A percentile compares a stretch with the other conserved stretches of the same genome.
Conservation (phyloP, 495 filamentous ascomycete genomes). For the Penicillium turbatum region DNA sequence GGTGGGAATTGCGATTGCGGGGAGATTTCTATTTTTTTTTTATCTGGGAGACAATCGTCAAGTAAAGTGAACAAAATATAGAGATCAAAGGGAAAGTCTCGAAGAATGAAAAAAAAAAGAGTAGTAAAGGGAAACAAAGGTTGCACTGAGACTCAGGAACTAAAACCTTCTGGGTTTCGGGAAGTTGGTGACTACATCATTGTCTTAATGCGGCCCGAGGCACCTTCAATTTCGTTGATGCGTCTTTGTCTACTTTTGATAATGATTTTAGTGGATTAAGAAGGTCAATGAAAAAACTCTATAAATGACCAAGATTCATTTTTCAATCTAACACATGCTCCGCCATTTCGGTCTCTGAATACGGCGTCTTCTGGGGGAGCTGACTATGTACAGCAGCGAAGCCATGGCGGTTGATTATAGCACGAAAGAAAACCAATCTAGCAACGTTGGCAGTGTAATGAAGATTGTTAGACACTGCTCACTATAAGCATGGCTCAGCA, state of each 20-base stretch:
- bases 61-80: not conserved
- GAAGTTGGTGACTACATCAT: conserved; percentile 16
- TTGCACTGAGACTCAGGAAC: not conserved
- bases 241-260: no score
- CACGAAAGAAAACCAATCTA: conserved; percentile 17
- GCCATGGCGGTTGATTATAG: conserved; percentile 31
- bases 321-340: conserved; percentile 7
- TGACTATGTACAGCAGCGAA: conserved; percentile 39
- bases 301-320: not conserved
- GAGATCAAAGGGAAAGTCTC: not conserved
- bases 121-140: not conserved
- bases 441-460: conserved; percentile 5
- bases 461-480: conserved; percentile 18
- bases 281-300: no score
- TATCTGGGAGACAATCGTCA: not conserved
- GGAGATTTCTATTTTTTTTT: conserved; percentile 19
- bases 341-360: conserved; percentile 14
- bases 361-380: conserved; percentile 13
- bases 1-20: conserved; percentile 22
- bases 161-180: not conserved
- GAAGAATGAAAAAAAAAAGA: not conserved
- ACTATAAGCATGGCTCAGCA: conserved; percentile 15
- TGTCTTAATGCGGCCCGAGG: conserved; percentile 9
- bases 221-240: no score
- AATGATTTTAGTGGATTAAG: no score